Evolutionary conservation across 1,139 yeast species (phyloP).

Genomic region (Lodderomyces metapsilosis): DNA sequence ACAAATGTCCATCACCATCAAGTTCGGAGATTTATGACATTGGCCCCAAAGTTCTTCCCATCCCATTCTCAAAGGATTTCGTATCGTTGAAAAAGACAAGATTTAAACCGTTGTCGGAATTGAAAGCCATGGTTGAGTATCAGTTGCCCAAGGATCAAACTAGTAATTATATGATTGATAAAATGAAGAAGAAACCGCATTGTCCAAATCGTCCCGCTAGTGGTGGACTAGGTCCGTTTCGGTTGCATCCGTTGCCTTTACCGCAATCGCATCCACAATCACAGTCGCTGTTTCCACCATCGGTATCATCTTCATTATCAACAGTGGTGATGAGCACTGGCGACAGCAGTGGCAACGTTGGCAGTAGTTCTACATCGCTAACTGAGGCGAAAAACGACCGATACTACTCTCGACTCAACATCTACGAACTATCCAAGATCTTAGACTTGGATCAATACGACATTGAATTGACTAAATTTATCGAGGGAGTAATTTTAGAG

Average conservation of each 20-base stretch:
- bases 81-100: slow-evolving; percentile 8
- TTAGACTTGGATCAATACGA: slow-evolving; percentile 23
- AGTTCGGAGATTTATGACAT: slow-evolving; percentile 13
- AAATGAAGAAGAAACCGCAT: slow-evolving; percentile 2
- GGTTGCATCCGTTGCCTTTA: not conserved
- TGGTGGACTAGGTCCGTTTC: slow-evolving; percentile 2
- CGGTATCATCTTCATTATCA: no score
- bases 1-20: not conserved
- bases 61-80: slow-evolving; percentile 15
- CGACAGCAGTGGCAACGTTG: no score
- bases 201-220: slow-evolving; percentile 12
- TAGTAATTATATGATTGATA: slow-evolving; percentile 9
- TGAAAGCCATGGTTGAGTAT: slow-evolving; percentile 9
- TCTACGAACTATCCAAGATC: slow-evolving; percentile 25
- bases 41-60: slow-evolving; percentile 15
- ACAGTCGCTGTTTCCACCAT: no score
- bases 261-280: no score
- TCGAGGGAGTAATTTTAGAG: slow-evolving; percentile 58
- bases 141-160: slow-evolving; percentile 9
- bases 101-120: slow-evolving; percentile 12
- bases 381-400: slow-evolving; percentile 15
- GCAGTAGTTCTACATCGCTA: no score
- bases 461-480: slow-evolving; percentile 26
- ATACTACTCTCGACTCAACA: slow-evolving; percentile 30
- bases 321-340: no score